These are phyloP conservation scores for Exophiala oligosperma DNA, from an alignment of 2,329 filamentous ascomycete genomes.

Conservation along the genomic window DNA sequence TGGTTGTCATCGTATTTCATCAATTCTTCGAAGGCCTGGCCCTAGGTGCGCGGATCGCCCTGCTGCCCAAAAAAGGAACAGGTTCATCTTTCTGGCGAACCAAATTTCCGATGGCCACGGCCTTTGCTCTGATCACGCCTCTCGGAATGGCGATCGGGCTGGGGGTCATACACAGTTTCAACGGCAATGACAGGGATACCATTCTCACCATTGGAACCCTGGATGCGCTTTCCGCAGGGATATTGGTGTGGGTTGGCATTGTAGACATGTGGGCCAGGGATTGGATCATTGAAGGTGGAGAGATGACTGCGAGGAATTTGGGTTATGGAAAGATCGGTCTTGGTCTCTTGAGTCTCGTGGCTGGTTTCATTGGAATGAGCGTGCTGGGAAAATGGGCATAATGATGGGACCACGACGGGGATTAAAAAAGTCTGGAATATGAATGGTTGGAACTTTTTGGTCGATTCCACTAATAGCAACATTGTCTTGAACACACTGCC, in stretches of 20 bases:
- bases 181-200: conserved; percentile 69
- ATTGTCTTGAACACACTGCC: too few species aligned
- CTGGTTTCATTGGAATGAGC: conserved; percentile 69
- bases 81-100: conserved; percentile 59
- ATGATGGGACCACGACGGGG: conserved; percentile 6
- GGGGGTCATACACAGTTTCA: conserved; percentile 68
- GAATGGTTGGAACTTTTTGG: neutral
- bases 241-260: conserved; percentile 75
- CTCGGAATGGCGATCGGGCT: conserved; percentile 80
- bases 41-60: conserved; percentile 69
- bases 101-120: conserved; percentile 60
- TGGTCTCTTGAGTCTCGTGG: conserved; percentile 56
- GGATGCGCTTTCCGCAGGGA: conserved; percentile 72
- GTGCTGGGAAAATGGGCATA: conserved; percentile 74
- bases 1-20: conserved; percentile 71
- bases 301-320: conserved; percentile 55
- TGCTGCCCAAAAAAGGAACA: conserved; percentile 41
- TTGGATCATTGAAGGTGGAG: conserved; percentile 63
- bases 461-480: too few species aligned
- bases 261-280: conserved; percentile 79
- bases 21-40: conserved; percentile 78
- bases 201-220: conserved; percentile 72
- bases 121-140: conserved; percentile 71
- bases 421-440: too few species aligned
- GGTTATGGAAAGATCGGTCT: conserved; percentile 45